Conservation (phyloP, 2,329 filamentous ascomycete genomes). For the Zelopaecilomyces penicillatus region DNA sequence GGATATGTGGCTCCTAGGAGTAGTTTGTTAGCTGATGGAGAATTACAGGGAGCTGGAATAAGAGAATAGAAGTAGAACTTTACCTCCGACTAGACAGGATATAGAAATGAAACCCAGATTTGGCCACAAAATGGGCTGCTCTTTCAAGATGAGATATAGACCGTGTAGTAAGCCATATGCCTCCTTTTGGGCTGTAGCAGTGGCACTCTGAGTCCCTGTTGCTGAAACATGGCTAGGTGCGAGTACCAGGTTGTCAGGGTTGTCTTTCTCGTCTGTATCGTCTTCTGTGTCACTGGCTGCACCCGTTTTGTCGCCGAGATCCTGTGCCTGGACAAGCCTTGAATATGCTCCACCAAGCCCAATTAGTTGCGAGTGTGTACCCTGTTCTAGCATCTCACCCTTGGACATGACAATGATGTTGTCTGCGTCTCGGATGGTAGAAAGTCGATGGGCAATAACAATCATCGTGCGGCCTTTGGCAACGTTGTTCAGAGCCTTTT, state of each 20-base stretch:
- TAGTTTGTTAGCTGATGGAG: neutral
- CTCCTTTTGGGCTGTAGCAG: slow-evolving; percentile 6
- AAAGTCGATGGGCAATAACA: slow-evolving; percentile 54
- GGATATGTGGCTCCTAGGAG: slow-evolving; percentile 29
- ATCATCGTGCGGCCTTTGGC: slow-evolving; percentile 55
- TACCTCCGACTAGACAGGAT: slow-evolving; percentile 20
- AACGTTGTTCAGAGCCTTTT: slow-evolving; percentile 44
- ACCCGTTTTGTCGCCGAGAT: slow-evolving; percentile 21
- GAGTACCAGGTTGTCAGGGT: neutral
- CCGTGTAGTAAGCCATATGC: slow-evolving; percentile 21
- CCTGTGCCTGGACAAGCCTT: slow-evolving; percentile 37
- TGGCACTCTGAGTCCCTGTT: slow-evolving; percentile 11
- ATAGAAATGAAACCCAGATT: slow-evolving; percentile 13
- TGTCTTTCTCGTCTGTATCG: slow-evolving; percentile 18
- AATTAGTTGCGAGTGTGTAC: slow-evolving; percentile 52
- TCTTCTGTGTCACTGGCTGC: slow-evolving; percentile 5
- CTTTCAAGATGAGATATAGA: slow-evolving; percentile 20
- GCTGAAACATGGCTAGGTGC: slow-evolving; percentile 14
- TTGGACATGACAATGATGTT: slow-evolving; percentile 57
- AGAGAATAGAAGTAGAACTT: slow-evolving; percentile 1
- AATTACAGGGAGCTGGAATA: neutral
- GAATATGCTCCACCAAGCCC: slow-evolving; percentile 39
- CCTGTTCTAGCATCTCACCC: slow-evolving; percentile 52
- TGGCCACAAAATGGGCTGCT: slow-evolving; percentile 21
- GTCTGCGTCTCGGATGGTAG: slow-evolving; percentile 52